Evolutionary conservation across 768 basidiomycete species (phyloP), one percentile per base, ranked within the genome.

Genomic region (Pisolithus orientalis): DNA sequence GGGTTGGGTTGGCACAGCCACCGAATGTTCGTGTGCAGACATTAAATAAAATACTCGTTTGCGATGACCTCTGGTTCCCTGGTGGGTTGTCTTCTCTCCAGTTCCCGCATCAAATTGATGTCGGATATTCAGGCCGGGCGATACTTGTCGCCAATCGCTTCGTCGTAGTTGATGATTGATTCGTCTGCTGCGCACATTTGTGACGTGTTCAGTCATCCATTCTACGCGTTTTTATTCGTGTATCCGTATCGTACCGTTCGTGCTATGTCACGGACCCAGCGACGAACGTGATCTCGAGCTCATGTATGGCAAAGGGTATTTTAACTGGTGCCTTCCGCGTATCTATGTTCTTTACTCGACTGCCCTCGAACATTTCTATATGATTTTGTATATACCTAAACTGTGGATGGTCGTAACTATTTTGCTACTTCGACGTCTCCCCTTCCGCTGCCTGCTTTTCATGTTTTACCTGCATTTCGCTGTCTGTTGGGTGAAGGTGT

Each of bases 181-280:
- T 62, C 70, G 71, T 72, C 62, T 51, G 48, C 59, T 63, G 65
- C 61, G 56, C 52, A 29, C 52, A 56, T 59, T 60, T 59, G 56
- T 58, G 63, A 67, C 65, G 68, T 53, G 45, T 71, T 63, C 54
- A 56, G 63, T 62, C 62, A 61, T 50, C 25, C 32, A 49, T 54
- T 64, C 67, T 70, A 63, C 65, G 67, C 69, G 54, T 56, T 56
- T 57, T 46, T 73, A 74, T 75, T 79, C 77, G 70, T 72, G 83
- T 79, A 68, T 80, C 71, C 75, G 80, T 79, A 72, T 76, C 82
- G 80, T 83, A 79, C 80, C 77, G 83, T 77, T 78, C 67, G 70
- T 76, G 67, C 64, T 56, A 44, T 50, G 59, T 56, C 60, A 75
- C 72, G 76, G 76, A 73, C 82, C 79, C 78, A 70, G 82, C 69